Percentiles rank a stretch among this genome's conserved stretches.
These are phyloP conservation scores for Coffea eugenioides DNA, from an alignment of 257 asterid species.

Conservation along the genomic window DNA sequence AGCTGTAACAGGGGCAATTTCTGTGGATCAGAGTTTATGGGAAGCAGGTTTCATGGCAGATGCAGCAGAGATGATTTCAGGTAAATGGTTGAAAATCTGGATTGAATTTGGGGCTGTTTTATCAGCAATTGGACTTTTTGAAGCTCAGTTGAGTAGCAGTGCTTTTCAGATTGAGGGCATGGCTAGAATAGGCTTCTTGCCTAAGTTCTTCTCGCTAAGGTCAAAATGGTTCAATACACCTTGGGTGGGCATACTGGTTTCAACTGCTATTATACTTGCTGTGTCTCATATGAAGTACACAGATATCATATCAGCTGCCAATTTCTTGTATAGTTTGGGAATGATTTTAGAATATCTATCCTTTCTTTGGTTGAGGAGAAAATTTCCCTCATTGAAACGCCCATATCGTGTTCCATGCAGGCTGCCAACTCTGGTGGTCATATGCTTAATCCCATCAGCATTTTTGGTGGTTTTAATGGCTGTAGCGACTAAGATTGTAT, in stretches of 20 bases:
- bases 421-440: constrained; percentile 37
- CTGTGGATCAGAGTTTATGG: constrained; percentile 46
- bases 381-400: constrained; percentile 29
- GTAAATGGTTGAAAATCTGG: constrained; percentile 40
- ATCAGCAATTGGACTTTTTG: constrained; percentile 52
- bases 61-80: constrained; percentile 42
- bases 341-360: constrained; percentile 64
- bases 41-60: constrained; percentile 55
- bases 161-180: constrained; percentile 60
- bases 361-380: constrained; percentile 49
- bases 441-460: constrained; percentile 58
- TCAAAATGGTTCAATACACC: constrained; percentile 64
- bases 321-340: constrained; percentile 66
- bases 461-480: constrained; percentile 56
- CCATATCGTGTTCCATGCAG: constrained; percentile 53
- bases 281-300: constrained; percentile 43
- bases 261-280: constrained; percentile 41
- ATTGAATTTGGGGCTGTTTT: constrained; percentile 43
- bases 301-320: constrained; percentile 46
- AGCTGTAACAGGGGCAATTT: constrained; percentile 52
- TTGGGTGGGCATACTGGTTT: constrained; percentile 52
- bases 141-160: constrained; percentile 58
- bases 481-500: constrained; percentile 51
- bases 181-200: constrained; percentile 52
- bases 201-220: constrained; percentile 35